These are phyloP conservation scores for Elsinoe fawcettii DNA, from an alignment of 2,329 filamentous ascomycete genomes.

Conservation along the genomic window DNA sequence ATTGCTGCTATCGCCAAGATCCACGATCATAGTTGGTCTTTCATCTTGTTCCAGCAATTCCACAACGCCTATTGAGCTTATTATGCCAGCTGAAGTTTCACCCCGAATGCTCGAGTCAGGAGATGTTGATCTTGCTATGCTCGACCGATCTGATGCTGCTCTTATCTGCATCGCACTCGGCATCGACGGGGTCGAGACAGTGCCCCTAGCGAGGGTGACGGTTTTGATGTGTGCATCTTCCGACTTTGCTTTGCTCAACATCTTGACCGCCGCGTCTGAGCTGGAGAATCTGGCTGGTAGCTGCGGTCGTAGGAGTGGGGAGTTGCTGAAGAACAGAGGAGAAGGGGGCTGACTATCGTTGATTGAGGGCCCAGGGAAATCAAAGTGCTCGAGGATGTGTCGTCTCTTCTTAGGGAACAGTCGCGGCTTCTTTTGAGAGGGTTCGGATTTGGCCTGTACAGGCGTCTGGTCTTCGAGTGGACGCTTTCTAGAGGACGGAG, in stretches of 20 bases:
- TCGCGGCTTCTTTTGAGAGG: constrained; percentile 19
- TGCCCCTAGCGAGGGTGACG: constrained; percentile 44
- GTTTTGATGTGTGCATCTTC: constrained; percentile 46
- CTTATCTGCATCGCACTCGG: constrained; percentile 30
- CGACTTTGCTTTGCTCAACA: constrained; percentile 43
- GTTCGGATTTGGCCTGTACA: neutral
- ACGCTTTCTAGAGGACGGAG: neutral
- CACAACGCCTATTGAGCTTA: constrained; percentile 58
- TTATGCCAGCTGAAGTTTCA: constrained; percentile 44
- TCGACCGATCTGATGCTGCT: constrained; percentile 46
- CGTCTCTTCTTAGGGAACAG: constrained; percentile 19
- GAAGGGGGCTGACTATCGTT: constrained; percentile 34
- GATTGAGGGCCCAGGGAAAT: constrained; percentile 18
- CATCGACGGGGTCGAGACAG: constrained; percentile 26
- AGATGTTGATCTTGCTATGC: constrained; percentile 41
- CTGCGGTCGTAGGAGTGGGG: constrained; percentile 33
- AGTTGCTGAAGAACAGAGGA: constrained; percentile 48
- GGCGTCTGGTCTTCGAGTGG: neutral
- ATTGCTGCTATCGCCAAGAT: constrained; percentile 54
- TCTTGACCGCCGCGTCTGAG: constrained; percentile 52
- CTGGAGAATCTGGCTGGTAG: constrained; percentile 50
- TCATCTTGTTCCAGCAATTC: constrained; percentile 72
- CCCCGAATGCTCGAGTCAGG: constrained; percentile 44
- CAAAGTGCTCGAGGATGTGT: constrained; percentile 22
- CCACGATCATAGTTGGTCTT: constrained; percentile 67